Evolutionary conservation across 257 asterid species (phyloP).

Genomic region (Verbena officinalis): DNA sequence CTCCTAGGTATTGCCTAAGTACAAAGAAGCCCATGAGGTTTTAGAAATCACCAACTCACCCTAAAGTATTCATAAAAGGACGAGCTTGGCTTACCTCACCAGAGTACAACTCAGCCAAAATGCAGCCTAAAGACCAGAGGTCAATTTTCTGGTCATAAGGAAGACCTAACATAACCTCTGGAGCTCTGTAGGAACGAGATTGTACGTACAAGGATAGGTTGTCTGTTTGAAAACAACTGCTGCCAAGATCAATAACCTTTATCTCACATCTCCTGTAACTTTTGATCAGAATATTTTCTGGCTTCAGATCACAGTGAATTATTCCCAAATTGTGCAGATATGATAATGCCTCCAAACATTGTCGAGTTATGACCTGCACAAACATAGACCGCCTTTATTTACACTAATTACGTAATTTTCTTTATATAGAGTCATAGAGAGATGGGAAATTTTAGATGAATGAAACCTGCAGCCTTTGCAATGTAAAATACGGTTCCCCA

Average conservation of each 20-base stretch:
- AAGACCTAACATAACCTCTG: conserved; percentile 94
- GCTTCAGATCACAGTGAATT: conserved; percentile 96
- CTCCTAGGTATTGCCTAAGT: no score
- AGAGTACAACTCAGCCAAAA: conserved; percentile 76
- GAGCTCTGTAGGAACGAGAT: conserved; percentile 98
- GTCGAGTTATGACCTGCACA: conserved; percentile 73
- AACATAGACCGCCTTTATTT: conserved; percentile 21
- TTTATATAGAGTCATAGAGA: background rate
- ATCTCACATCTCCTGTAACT: conserved; percentile 85
- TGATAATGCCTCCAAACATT: conserved; percentile 80
- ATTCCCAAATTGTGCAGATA: conserved; percentile 85
- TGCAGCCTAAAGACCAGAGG: conserved; percentile 96
- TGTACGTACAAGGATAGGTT: conserved; percentile 78
- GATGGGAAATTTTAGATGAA: background rate
- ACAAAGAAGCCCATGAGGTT: no score
- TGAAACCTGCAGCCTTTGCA: conserved; percentile 79
- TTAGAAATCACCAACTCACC: no score
- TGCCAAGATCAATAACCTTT: conserved; percentile 94
- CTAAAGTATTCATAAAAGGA: background rate
- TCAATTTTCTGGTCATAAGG: conserved; percentile 88
- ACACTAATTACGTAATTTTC: background rate
- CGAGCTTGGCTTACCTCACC: conserved; percentile 63
- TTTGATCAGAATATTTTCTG: conserved; percentile 89
- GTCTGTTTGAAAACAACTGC: conserved; percentile 92
- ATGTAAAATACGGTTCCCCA: conserved; percentile 80